Evolutionary conservation across 305 asterid species (phyloP).

Genomic region (Fraxinus nigra): DNA sequence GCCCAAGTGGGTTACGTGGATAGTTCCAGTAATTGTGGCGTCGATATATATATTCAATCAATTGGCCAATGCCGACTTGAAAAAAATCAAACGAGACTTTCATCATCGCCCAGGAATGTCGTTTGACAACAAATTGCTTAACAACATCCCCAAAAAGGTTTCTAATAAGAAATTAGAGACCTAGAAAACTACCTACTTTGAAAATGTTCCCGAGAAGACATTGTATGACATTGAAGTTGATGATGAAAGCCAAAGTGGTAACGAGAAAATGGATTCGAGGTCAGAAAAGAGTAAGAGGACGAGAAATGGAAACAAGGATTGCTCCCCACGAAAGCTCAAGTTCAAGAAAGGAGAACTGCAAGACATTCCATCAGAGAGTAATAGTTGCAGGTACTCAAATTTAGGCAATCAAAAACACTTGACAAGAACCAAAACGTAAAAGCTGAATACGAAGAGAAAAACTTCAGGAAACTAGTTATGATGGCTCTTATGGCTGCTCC

Average conservation of each 20-base stretch:
- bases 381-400: constrained; percentile 9
- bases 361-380: constrained; percentile 14
- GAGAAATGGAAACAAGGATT: constrained; percentile 9
- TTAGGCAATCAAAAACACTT: constrained; percentile 9
- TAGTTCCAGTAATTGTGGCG: too few relatives aligned
- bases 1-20: too few relatives aligned
- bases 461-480: too few relatives aligned
- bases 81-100: too few relatives aligned
- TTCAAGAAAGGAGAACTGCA: constrained; percentile 22
- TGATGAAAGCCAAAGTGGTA: constrained; percentile 1
- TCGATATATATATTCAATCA: too few relatives aligned
- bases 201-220: constrained; percentile 41
- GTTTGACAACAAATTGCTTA: too few relatives aligned
- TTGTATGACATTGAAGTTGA: constrained; percentile 20
- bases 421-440: constrained; percentile 11
- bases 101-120: too few relatives aligned
- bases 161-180: neutral
- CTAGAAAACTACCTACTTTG: constrained; percentile 14
- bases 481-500: too few relatives aligned
- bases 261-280: constrained; percentile 10
- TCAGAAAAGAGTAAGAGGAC: neutral
- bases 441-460: neutral
- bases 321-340: constrained; percentile 21
- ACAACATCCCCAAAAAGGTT: constrained; percentile 7
- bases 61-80: too few relatives aligned